Percentiles rank a stretch among this genome's conserved stretches.
These are phyloP conservation scores for Athelia sp. DNA, from an alignment of 1,284 basidiomycete genomes.

Conservation along the genomic window DNA sequence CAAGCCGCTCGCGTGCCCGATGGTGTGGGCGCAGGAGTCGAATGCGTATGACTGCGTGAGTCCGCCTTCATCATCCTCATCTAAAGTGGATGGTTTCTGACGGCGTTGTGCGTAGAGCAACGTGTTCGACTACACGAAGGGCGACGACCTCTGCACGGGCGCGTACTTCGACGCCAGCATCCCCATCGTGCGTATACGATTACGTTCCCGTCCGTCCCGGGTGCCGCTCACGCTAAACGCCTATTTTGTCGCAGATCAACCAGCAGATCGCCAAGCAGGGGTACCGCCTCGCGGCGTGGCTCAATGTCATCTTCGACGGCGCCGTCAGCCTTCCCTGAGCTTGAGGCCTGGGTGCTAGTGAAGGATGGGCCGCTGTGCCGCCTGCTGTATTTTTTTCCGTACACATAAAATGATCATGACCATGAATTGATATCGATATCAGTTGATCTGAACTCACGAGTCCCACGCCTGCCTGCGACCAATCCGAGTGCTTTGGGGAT, in stretches of 20 bases:
- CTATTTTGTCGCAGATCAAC: constrained; percentile 37
- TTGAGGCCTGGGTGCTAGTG: too few relatives aligned
- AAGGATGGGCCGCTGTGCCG: too few relatives aligned
- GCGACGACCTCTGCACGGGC: constrained; percentile 43
- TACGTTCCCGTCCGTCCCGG: too few relatives aligned
- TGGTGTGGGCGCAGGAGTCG: constrained; percentile 46
- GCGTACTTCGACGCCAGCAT: constrained; percentile 42
- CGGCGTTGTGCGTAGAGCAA: constrained; percentile 25
- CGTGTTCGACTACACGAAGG: constrained; percentile 40
- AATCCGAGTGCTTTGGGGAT: too few relatives aligned
- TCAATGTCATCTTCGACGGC: constrained; percentile 45
- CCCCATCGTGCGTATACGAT: constrained; percentile 36
- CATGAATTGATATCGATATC: too few relatives aligned
- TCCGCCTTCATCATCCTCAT: constrained; percentile 5
- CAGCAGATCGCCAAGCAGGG: constrained; percentile 52
- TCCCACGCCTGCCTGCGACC: too few relatives aligned
- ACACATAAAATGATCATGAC: too few relatives aligned
- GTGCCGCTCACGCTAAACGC: too few relatives aligned
- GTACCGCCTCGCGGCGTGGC: constrained; percentile 49
- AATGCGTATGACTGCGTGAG: constrained; percentile 49
- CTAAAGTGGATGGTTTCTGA: constrained; percentile 3
- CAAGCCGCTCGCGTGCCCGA: constrained; percentile 39
- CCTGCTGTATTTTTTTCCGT: too few relatives aligned
- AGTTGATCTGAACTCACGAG: too few relatives aligned
- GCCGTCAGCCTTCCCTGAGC: constrained; percentile 11